phyloP scores from a whole-genome alignment of 768 basidiomycete genomes.

The Sistotremastrum niveocremeum region DNA sequence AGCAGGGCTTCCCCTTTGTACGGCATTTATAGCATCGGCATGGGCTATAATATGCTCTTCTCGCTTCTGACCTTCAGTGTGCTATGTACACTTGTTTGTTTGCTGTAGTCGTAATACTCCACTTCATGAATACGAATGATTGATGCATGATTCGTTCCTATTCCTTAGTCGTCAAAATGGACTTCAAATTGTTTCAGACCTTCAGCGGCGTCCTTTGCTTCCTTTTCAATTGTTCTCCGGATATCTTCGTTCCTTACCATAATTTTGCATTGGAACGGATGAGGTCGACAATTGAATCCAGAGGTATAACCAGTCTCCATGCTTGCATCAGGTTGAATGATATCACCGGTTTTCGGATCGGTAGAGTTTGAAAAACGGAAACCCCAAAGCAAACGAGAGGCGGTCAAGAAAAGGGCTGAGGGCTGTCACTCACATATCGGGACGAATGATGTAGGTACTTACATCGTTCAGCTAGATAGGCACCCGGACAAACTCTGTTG shows the following conservation, averaged over 20 bases:
- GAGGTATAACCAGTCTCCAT: constrained; percentile 8
- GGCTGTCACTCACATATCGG: neutral
- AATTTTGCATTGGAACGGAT: constrained; percentile 5
- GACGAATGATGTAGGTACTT: neutral
- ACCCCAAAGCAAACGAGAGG: constrained; percentile 8
- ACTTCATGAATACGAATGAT: no score
- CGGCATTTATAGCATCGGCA: no score
- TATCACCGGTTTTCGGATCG: constrained; percentile 1
- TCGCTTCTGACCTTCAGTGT: no score
- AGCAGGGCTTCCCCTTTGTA: no score
- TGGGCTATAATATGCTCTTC: no score
- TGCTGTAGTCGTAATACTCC: no score
- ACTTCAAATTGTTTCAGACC: constrained; percentile 4
- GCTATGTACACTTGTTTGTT: no score
- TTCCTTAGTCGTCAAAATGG: neutral
- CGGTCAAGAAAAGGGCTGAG: constrained; percentile 6
- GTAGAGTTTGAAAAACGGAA: constrained; percentile 5
- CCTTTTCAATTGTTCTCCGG: constrained; percentile 2
- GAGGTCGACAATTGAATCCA: constrained; percentile 8
- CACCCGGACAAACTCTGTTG: constrained; percentile 5
- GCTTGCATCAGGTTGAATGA: neutral
- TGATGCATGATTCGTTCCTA: no score
- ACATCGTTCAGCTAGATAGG: constrained; percentile 8
- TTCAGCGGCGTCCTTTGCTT: constrained; percentile 5
- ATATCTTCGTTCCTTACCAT: constrained; percentile 1